phyloP scores from a whole-genome alignment of 2,329 filamentous ascomycete genomes.

The Chalaropsis thielavioides region DNA sequence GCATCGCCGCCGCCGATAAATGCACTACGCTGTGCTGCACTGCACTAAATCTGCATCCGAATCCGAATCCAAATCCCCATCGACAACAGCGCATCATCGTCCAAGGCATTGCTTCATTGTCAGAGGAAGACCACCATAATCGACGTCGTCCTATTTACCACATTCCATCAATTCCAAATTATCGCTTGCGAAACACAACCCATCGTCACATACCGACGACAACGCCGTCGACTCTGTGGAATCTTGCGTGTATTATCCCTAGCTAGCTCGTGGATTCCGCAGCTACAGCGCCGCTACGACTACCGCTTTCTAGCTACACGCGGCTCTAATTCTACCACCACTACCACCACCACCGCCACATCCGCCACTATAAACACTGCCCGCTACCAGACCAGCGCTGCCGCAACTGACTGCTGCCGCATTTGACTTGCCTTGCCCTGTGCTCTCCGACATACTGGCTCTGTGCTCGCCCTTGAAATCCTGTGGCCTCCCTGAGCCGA shows the following conservation, averaged over 20 bases:
- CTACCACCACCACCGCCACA: background rate
- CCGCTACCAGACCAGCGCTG: too few relatives aligned
- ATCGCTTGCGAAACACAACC: background rate
- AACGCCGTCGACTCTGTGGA: background rate
- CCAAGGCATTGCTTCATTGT: background rate
- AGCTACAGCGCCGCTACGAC: background rate
- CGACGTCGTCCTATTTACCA: background rate
- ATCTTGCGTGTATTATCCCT: background rate
- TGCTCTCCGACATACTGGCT: conserved; percentile 2
- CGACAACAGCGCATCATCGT: background rate
- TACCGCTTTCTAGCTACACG: background rate
- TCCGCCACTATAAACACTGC: too few relatives aligned
- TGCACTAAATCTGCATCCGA: background rate
- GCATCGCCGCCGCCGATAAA: background rate
- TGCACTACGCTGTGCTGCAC: background rate
- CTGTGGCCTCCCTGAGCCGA: background rate
- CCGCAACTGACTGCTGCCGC: background rate
- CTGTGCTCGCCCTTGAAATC: conserved; percentile 3
- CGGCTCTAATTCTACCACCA: background rate
- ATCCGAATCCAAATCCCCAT: background rate
- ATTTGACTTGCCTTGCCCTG: background rate
- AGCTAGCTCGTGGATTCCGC: background rate
- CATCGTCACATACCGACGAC: background rate
- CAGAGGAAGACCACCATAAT: background rate
- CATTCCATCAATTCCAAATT: background rate